Evolutionary conservation across 257 asterid genomes (phyloP).

Genomic region (Ilex aquifolium): DNA sequence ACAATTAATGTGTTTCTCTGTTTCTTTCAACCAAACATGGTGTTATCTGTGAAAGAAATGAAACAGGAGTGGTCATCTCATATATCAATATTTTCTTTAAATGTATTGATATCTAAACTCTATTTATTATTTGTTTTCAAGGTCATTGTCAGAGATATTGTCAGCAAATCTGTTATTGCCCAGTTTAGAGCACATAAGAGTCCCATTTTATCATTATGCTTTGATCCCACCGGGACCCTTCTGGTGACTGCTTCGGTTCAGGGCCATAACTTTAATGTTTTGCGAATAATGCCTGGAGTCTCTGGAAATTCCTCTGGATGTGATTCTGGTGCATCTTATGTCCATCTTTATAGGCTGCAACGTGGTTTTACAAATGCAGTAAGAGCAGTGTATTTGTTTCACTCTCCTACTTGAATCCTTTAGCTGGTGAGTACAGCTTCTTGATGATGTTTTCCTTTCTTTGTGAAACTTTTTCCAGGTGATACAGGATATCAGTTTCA

Average conservation of each 20-base stretch:
- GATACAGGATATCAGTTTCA: conserved; percentile 89
- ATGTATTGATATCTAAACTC: not conserved
- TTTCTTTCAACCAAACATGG: not conserved
- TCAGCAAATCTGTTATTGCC: conserved; percentile 56
- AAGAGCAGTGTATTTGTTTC: conserved; percentile 22
- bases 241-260: conserved; percentile 87
- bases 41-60: not conserved
- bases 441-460: conserved; percentile 1
- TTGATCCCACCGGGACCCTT: conserved; percentile 44
- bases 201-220: conserved; percentile 55
- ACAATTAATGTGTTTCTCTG: not conserved
- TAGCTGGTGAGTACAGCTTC: conserved; percentile 1
- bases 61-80: not conserved
- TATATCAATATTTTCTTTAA: not conserved
- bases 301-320: conserved; percentile 19
- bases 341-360: conserved; percentile 77
- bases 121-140: conserved; percentile 11
- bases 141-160: conserved; percentile 86
- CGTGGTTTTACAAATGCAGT: conserved; percentile 93
- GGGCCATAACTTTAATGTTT: conserved; percentile 90
- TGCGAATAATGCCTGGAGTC: conserved; percentile 49
- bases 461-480: conserved; percentile 42
- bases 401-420: conserved; percentile 2
- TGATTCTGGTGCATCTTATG: conserved; percentile 42
- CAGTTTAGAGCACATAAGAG: conserved; percentile 92